phyloP scores from a whole-genome alignment of 2,329 filamentous ascomycete species.

The Helotiales sp. region DNA sequence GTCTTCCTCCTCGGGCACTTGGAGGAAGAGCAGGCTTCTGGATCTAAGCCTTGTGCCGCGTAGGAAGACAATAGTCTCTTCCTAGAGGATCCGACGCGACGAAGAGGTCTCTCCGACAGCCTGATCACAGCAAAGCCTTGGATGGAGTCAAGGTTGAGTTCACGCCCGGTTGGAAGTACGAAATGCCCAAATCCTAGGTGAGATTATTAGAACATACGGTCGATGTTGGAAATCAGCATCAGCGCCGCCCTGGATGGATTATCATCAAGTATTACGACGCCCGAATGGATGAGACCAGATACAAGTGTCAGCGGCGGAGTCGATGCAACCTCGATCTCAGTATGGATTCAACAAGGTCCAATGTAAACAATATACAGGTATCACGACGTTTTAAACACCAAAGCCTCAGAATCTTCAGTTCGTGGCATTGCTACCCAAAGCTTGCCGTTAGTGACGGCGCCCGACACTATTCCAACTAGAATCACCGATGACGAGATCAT shows the following conservation, averaged over 20 bases:
- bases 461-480: not conserved
- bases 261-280: too few species aligned
- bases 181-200: too few species aligned
- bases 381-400: not conserved
- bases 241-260: too few species aligned
- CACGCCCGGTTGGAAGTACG: not conserved
- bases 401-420: not conserved
- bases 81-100: not conserved
- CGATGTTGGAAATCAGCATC: too few species aligned
- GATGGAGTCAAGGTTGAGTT: not conserved
- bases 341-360: too few species aligned
- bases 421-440: not conserved
- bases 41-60: not conserved
- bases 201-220: too few species aligned
- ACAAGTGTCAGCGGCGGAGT: too few species aligned
- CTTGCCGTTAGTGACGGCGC: not conserved
- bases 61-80: not conserved
- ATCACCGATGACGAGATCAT: not conserved
- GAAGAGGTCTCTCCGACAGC: not conserved
- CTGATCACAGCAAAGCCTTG: not conserved
- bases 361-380: too few species aligned
- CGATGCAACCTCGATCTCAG: too few species aligned
- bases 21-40: not conserved
- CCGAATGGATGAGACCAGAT: too few species aligned
- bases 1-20: slow-evolving; percentile 6